Percentiles rank a stretch among this genome's conserved stretches.
These are phyloP conservation scores for Cladosporium oxysporum DNA, from an alignment of 2,329 filamentous ascomycete genomes.

Conservation along the genomic window DNA sequence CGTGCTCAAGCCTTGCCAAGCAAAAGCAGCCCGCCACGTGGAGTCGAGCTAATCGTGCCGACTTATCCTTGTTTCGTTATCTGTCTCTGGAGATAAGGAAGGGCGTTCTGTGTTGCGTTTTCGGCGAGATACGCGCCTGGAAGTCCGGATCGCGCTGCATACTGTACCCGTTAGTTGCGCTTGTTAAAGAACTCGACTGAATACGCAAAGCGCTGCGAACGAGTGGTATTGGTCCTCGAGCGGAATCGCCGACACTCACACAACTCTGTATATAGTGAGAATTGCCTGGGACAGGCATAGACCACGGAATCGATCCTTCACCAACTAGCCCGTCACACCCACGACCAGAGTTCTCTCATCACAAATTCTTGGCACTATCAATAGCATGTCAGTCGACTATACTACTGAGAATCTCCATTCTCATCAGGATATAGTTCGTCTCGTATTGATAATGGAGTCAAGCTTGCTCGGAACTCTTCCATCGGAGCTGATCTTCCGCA, in stretches of 20 bases:
- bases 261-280: not conserved
- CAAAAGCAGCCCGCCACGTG: not conserved
- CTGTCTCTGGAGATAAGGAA: not conserved
- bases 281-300: not conserved
- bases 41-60: not conserved
- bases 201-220: not conserved
- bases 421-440: not conserved
- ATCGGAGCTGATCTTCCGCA: not conserved
- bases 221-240: not conserved
- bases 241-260: not conserved
- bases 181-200: not conserved
- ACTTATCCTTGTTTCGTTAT: not conserved
- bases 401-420: not conserved
- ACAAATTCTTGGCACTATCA: not conserved
- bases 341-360: not conserved
- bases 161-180: not conserved
- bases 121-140: not conserved
- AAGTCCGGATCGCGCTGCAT: not conserved
- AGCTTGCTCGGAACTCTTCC: not conserved
- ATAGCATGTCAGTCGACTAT: not conserved
- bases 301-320: not conserved
- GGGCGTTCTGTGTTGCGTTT: not conserved
- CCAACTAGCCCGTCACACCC: not conserved
- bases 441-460: not conserved
- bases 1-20: conserved; percentile 2